Evolutionary conservation across 2,329 filamentous ascomycete genomes (phyloP), one percentile per base, ranked within the genome.

Genomic region (Fusarium marasasianum): DNA sequence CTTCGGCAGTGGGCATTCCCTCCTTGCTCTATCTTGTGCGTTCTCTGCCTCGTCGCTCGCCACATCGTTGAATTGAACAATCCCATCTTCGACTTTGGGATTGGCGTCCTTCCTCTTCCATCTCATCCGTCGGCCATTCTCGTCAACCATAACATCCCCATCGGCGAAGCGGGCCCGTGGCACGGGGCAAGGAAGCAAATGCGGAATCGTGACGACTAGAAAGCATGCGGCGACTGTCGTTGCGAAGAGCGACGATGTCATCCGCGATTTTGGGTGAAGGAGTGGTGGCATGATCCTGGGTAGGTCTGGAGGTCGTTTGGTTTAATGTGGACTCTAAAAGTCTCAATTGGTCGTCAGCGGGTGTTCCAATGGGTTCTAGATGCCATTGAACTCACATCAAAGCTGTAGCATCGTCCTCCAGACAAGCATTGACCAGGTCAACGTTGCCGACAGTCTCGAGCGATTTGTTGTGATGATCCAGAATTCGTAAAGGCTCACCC

Each of bases 1-100:
- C 83, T 98, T 98, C 10, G 96, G 96, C 18, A 99, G 91, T 0
- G 96, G 96, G 80, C 96, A 99, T 81, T 97, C 94, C 78, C 94
- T 89, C 79, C 87, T 87, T 51, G 83, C 79, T 61, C 84, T 86
- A 81, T 86, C 75, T 79, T 84, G 51, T 53, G 72, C 72, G 66
- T 75, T 57, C 63, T 77, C 77, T 24, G 71, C 69, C 73, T 85
- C 79, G 75, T 86, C 83, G 38, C 80, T 79, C 54, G 80, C 78
- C 61, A 79, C 76, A 62, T 83, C 79, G 69, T 83, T 80, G 74
- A 89, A 89, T 60, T 87, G 86, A 9, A 86, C 86, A 37, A 88
- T 83, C 44, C 84, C 85, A 68, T 86, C 83, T 77, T 84, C 82
- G 67, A 84, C 80, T 63, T 86, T 83, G 6, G 80, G 76, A 31